A percentile compares a stretch with the other conserved stretches of the same genome.
These are phyloP conservation scores for Myrmaecium sp. DNA, from an alignment of 2,329 filamentous ascomycete genomes.

Conservation along the genomic window DNA sequence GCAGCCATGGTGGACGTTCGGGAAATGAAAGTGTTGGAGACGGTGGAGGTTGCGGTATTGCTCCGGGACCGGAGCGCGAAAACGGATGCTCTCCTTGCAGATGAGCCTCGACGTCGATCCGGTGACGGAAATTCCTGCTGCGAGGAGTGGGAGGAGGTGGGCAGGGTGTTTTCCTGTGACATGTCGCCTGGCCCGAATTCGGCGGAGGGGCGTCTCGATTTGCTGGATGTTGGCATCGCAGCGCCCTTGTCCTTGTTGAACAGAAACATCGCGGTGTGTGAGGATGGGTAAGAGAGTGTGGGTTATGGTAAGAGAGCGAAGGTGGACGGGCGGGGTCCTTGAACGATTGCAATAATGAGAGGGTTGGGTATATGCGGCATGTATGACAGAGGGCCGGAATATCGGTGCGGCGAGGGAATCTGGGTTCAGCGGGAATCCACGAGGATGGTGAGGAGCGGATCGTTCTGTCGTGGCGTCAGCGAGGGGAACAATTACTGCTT, in stretches of 20 bases:
- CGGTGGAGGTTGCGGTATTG: conserved; percentile 19
- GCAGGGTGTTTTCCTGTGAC: neutral
- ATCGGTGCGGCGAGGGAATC: no score
- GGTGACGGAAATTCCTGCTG: conserved; percentile 14
- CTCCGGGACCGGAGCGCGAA: conserved; percentile 21
- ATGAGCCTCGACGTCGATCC: conserved; percentile 11
- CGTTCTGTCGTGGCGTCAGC: no score
- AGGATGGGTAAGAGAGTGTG: no score
- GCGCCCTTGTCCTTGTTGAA: conserved; percentile 18
- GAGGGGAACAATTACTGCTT: no score
- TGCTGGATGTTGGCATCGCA: conserved; percentile 11
- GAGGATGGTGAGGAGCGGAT: no score
- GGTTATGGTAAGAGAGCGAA: no score
- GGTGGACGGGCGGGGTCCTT: no score
- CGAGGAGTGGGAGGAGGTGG: conserved; percentile 5
- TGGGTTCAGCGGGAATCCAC: no score
- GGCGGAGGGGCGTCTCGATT: neutral
- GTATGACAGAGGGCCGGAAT: no score
- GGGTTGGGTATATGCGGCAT: no score
- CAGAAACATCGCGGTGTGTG: conserved; percentile 17
- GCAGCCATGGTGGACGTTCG: conserved; percentile 8
- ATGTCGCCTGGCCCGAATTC: conserved; percentile 1
- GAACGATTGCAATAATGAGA: no score
- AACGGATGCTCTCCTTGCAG: conserved; percentile 16
- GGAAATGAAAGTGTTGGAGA: conserved; percentile 8